A percentile compares a stretch with the other conserved stretches of the same genome.
phyloP scores from a whole-genome alignment of 192 early-diverging fungal species.

The Rhizophagus sp. region DNA sequence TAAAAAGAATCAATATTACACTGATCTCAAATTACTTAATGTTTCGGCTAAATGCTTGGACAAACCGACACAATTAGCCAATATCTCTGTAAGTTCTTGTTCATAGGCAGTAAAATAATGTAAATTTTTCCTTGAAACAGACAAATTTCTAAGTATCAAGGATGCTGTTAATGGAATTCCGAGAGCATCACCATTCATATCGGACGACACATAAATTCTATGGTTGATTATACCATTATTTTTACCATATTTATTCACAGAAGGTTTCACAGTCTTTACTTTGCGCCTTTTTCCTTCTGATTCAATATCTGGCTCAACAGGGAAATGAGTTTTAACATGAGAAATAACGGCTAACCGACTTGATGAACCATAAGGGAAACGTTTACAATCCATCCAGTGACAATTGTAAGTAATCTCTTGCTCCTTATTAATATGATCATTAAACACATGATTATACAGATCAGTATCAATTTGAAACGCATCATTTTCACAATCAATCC shows the following conservation, averaged over 20 bases:
- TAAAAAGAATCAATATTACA: background rate
- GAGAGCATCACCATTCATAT: slow-evolving; percentile 37
- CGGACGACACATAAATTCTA: slow-evolving; percentile 43
- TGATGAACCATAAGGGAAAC: slow-evolving; percentile 37
- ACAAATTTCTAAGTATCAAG: slow-evolving; percentile 54
- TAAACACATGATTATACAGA: slow-evolving; percentile 50
- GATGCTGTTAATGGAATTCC: slow-evolving; percentile 62
- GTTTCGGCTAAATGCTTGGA: slow-evolving; percentile 30
- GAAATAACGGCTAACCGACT: slow-evolving; percentile 41
- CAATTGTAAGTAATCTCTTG: slow-evolving; percentile 42
- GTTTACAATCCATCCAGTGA: slow-evolving; percentile 52
- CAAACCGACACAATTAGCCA: slow-evolving; percentile 39
- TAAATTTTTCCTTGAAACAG: slow-evolving; percentile 44
- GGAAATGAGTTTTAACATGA: slow-evolving; percentile 57
- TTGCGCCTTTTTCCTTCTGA: slow-evolving; percentile 25
- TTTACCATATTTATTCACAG: slow-evolving; percentile 38
- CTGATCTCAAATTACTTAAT: slow-evolving; percentile 19
- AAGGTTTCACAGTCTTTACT: slow-evolving; percentile 21
- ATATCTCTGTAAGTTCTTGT: slow-evolving; percentile 46
- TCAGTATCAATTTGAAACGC: slow-evolving; percentile 40
- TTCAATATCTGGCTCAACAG: slow-evolving; percentile 41
- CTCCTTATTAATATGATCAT: slow-evolving; percentile 45
- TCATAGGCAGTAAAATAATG: slow-evolving; percentile 54
- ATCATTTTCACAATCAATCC: slow-evolving; percentile 49
- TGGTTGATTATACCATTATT: slow-evolving; percentile 33